Evolutionary conservation across 2,329 filamentous ascomycete species (phyloP).

Genomic region (Sclerotinia nivalis): DNA sequence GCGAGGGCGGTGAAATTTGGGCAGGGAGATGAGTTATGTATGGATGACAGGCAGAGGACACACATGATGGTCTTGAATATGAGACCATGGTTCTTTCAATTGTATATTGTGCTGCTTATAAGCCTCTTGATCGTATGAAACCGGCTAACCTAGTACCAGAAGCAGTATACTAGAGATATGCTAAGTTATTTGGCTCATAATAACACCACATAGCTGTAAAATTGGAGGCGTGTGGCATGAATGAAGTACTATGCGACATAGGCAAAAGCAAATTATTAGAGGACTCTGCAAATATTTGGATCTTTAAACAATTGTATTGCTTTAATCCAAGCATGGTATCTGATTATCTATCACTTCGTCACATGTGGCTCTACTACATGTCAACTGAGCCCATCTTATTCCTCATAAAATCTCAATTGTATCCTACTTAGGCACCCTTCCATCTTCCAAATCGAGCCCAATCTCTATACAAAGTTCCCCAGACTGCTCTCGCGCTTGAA

Average conservation of each 20-base stretch:
- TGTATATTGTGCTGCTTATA: too few species aligned
- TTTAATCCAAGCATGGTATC: not conserved
- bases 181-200: not conserved
- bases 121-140: too few species aligned
- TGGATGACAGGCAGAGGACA: not conserved
- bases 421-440: conserved; percentile 7
- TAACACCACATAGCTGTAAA: not conserved
- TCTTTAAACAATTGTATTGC: not conserved
- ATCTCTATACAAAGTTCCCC: conserved; percentile 58
- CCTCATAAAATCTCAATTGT: not conserved
- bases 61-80: too few species aligned
- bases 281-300: not conserved
- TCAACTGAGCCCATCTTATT: not conserved
- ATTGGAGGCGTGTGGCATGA: not conserved
- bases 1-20: not conserved
- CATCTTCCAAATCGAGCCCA: conserved; percentile 44
- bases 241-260: not conserved
- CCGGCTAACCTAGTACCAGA: not conserved
- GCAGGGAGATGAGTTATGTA: not conserved
- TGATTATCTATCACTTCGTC: not conserved
- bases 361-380: not conserved
- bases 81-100: not conserved
- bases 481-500: conserved; percentile 57
- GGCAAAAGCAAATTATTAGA: not conserved
- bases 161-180: not conserved